Base-by-base conservation (phyloP, 805 yeast genomes). In the Blastobotrys parvus region DNA sequence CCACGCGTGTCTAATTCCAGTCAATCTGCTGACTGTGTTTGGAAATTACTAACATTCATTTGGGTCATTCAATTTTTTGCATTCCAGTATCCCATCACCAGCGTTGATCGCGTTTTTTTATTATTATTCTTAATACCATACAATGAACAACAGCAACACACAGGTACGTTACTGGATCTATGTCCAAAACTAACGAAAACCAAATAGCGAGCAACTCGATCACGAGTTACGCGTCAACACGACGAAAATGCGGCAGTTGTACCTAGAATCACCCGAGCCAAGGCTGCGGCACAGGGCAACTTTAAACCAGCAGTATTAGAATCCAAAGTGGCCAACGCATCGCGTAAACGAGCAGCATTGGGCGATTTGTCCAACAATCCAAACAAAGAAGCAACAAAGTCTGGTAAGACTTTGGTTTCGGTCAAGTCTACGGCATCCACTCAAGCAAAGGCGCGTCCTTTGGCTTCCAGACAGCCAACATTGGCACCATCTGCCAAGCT, bases 281-380 rank as follows among this genome's bases (percentile, higher is more conserved):
- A 47, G 41, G 39, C 47, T 13, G 47, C 50, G 3, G 45, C 45
- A 6, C 35, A 30, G 3, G 45, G 45, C 4, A 44, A 36, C 34
- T 29, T 42, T 8, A 35, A 43, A 33, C 29, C 40, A 29, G 33
- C 35, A 32, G 45, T 36, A 27, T 39, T 33, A 42, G 41, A 22
- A 17, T 23, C 36, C 35, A 33, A 18, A 29, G 23, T 42, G 35
- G 35, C 45, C 18, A 13, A 29, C 29, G 17, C 44, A n/a, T 54
- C 52, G 18, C 51, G 59, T 13, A 55, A 59, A 32, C 57, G 65
- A n/a, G 55, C 60, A 11, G 65, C 65, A 4, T 47, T 61, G 25
- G 63, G 62, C 10, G 65, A 61, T 39, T 53, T 61, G 19, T 59
- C 64, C 43, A 19, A 18, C 34, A 61, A 61, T 35, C 53, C 57